Conservation (phyloP, 306 rosid species). For the Ziziphus jujuba region DNA sequence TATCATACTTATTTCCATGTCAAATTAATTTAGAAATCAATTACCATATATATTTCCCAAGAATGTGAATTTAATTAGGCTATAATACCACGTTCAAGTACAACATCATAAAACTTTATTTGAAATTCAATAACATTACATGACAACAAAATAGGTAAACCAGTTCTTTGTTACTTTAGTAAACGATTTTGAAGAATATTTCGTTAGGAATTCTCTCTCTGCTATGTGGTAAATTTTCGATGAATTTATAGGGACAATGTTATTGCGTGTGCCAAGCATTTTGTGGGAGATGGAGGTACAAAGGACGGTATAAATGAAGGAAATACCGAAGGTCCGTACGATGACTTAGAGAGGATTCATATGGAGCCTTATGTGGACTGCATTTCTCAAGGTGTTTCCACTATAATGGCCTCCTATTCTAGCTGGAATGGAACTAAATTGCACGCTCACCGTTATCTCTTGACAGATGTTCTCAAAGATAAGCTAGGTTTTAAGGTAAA, state of each 20-base stretch:
- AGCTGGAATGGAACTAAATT: conserved; percentile 70
- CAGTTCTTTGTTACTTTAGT: too few species aligned
- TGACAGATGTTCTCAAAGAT: conserved; percentile 63
- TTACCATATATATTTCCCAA: too few species aligned
- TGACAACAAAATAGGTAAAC: too few species aligned
- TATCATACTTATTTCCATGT: too few species aligned
- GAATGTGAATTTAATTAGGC: too few species aligned
- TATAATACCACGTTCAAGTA: too few species aligned
- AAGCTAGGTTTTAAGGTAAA: conserved; percentile 63
- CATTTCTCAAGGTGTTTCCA: conserved; percentile 69
- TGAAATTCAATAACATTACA: too few species aligned
- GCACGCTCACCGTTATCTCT: conserved; percentile 59
- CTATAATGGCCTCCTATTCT: conserved; percentile 77
- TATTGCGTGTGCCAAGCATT: conserved; percentile 81
- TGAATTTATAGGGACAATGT: conserved; percentile 46
- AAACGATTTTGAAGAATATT: not conserved
- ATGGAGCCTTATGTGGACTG: conserved; percentile 84
- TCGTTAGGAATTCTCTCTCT: not conserved
- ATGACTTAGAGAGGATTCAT: conserved; percentile 68
- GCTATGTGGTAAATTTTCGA: too few species aligned
- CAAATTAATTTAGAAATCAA: too few species aligned
- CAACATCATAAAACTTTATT: too few species aligned
- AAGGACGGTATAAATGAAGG: conserved; percentile 64
- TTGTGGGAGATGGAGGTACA: conserved; percentile 85
- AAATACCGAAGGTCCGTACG: conserved; percentile 45